These are phyloP conservation scores for Akebia trifoliata DNA, from an alignment of 164 flowering plant genomes.

Conservation along the genomic window DNA sequence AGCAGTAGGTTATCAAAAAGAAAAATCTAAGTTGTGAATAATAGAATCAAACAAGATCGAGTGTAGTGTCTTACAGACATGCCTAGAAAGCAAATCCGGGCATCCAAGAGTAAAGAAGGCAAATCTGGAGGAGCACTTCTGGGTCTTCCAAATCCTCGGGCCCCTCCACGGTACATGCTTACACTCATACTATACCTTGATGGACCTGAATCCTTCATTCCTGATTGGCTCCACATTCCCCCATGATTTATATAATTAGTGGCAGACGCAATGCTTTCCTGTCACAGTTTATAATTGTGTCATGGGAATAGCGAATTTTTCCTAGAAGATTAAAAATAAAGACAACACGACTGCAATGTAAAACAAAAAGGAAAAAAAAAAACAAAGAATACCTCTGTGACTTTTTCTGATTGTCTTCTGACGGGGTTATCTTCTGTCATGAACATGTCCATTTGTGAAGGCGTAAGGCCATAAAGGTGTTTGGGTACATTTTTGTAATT, in stretches of 20 bases:
- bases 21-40: not conserved
- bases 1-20: too few relatives aligned
- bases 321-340: too few relatives aligned
- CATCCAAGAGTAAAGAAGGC: constrained; percentile 85
- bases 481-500: constrained; percentile 76
- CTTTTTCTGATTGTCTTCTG: constrained; percentile 51
- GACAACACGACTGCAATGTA: too few relatives aligned
- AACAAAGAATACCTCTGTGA: constrained; percentile 56
- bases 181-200: constrained; percentile 64
- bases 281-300: constrained; percentile 21
- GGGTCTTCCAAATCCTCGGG: constrained; percentile 59
- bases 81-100: constrained; percentile 74
- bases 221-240: constrained; percentile 66
- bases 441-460: constrained; percentile 92
- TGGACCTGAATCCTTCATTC: constrained; percentile 36
- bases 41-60: not conserved
- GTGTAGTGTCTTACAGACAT: constrained; percentile 69
- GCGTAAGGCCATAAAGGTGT: constrained; percentile 65
- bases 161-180: constrained; percentile 73
- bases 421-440: constrained; percentile 81
- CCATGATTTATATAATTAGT: constrained; percentile 58
- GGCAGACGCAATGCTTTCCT: constrained; percentile 82
- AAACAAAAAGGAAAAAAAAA: not conserved
- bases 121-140: constrained; percentile 86
- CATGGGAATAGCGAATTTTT: too few relatives aligned